These are phyloP conservation scores for Pyracantha coccinea DNA, from an alignment of 331 rosid species.

Conservation along the genomic window DNA sequence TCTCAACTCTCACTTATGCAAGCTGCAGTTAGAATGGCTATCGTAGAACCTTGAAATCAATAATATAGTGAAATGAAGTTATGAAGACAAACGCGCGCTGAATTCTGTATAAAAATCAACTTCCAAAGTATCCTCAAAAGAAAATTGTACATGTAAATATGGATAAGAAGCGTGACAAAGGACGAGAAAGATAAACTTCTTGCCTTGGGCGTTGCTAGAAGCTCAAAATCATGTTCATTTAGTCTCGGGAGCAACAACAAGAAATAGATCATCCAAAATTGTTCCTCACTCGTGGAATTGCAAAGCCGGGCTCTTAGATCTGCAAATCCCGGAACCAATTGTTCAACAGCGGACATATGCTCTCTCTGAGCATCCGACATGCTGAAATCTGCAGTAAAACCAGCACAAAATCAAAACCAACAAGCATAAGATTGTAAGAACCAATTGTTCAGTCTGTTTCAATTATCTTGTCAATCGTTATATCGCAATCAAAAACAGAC, in stretches of 20 bases:
- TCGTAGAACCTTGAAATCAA: not conserved
- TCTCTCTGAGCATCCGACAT: conserved; percentile 66
- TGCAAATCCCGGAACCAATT: conserved; percentile 51
- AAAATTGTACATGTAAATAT: not conserved
- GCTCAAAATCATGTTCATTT: conserved; percentile 49
- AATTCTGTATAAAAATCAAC: not conserved
- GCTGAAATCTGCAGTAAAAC: conserved; percentile 56
- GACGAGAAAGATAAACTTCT: conserved; percentile 18
- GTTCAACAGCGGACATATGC: conserved; percentile 58
- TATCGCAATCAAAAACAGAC: not conserved
- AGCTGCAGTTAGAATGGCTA: not conserved
- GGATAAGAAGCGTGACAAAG: not conserved
- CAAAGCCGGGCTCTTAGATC: conserved; percentile 50
- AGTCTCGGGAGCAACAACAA: conserved; percentile 70
- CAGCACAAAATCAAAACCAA: not conserved
- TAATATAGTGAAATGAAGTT: not conserved
- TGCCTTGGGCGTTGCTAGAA: conserved; percentile 64
- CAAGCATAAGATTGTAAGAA: too few species aligned
- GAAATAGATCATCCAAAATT: conserved; percentile 89
- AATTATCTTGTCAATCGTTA: not conserved
- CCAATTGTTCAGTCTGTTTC: not conserved
- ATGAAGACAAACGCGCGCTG: not conserved
- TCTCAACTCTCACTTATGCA: not conserved
- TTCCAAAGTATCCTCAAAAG: not conserved
- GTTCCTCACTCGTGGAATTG: conserved; percentile 55